Evolutionary conservation across 768 basidiomycete species (phyloP).

Genomic region (Hebeloma cylindrosporum): DNA sequence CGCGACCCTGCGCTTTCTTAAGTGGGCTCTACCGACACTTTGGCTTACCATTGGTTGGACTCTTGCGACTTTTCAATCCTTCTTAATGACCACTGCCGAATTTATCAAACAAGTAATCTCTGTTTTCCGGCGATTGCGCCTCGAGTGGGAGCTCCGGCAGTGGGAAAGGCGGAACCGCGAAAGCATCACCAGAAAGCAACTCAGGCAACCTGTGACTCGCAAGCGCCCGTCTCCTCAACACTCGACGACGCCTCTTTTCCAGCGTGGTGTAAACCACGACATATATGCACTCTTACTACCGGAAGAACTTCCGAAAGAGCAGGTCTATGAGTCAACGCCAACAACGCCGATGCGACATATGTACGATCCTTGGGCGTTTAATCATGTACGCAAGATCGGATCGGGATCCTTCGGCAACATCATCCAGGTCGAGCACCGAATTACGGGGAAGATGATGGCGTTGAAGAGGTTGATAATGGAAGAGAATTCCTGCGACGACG

Average conservation of each 20-base stretch:
- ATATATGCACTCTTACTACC: conserved; percentile 17
- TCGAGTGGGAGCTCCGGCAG: conserved; percentile 1
- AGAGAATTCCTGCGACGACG: conserved; percentile 6
- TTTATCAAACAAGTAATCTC: no score
- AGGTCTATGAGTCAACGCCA: no score
- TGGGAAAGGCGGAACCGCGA: neutral
- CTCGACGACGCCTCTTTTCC: conserved; percentile 4
- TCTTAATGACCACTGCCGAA: no score
- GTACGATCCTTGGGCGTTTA: conserved; percentile 16
- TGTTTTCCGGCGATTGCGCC: no score
- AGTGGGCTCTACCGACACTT: neutral
- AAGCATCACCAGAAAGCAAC: neutral
- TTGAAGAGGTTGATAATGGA: conserved; percentile 12
- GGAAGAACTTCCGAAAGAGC: conserved; percentile 14
- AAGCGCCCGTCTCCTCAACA: conserved; percentile 3
- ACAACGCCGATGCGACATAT: conserved; percentile 8
- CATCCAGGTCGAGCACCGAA: conserved; percentile 15
- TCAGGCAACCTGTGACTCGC: neutral
- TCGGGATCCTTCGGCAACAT: conserved; percentile 18
- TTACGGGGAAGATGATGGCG: conserved; percentile 21
- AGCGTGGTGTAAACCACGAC: neutral
- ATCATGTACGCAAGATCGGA: conserved; percentile 13
- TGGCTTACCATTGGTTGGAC: neutral
- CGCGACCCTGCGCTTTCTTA: neutral
- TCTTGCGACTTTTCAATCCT: no score